A percentile compares a stretch with the other conserved stretches of the same genome.
phyloP scores from a whole-genome alignment of 2,329 filamentous ascomycete species.

The Gremmenia infestans region DNA sequence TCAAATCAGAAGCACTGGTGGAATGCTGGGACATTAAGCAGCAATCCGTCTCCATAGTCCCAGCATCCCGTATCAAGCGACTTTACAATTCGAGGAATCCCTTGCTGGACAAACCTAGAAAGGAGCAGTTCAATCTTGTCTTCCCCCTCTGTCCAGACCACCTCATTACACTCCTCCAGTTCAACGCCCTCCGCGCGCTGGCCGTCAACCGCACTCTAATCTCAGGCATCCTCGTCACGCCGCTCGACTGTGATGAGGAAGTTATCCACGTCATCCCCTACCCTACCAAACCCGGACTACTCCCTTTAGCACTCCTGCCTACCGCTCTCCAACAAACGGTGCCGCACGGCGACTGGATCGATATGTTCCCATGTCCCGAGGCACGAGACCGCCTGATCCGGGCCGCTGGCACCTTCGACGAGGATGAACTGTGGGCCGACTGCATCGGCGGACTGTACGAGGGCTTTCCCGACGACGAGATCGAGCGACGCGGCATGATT shows the following conservation, averaged over 20 bases:
- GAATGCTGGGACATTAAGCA: constrained; percentile 34
- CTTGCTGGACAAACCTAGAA: constrained; percentile 27
- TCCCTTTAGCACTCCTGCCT: constrained; percentile 34
- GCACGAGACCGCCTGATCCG: constrained; percentile 38
- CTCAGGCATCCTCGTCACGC: constrained; percentile 31
- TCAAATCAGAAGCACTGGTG: constrained; percentile 30
- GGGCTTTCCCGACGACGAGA: constrained; percentile 39
- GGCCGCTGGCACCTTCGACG: constrained; percentile 35
- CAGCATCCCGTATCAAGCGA: constrained; percentile 31
- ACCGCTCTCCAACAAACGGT: constrained; percentile 37
- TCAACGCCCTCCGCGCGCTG: constrained; percentile 36
- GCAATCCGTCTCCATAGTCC: constrained; percentile 31
- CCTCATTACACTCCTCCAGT: constrained; percentile 40
- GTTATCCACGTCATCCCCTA: constrained; percentile 30
- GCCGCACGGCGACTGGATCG: constrained; percentile 39
- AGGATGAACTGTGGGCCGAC: constrained; percentile 41
- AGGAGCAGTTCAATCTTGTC: constrained; percentile 23
- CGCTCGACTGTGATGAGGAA: constrained; percentile 32
- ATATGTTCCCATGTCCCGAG: constrained; percentile 36
- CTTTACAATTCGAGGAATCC: constrained; percentile 31
- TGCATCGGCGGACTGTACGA: constrained; percentile 39
- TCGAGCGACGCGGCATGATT: constrained; percentile 37
- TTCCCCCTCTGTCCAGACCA: constrained; percentile 39
- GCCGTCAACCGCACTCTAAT: constrained; percentile 35
- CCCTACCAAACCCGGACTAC: constrained; percentile 25